A percentile compares a stretch with the other conserved stretches of the same genome.
These are phyloP conservation scores for Acanthamoeba culbertsoni DNA, from an alignment of 208 protist genomes.

Conservation along the genomic window DNA sequence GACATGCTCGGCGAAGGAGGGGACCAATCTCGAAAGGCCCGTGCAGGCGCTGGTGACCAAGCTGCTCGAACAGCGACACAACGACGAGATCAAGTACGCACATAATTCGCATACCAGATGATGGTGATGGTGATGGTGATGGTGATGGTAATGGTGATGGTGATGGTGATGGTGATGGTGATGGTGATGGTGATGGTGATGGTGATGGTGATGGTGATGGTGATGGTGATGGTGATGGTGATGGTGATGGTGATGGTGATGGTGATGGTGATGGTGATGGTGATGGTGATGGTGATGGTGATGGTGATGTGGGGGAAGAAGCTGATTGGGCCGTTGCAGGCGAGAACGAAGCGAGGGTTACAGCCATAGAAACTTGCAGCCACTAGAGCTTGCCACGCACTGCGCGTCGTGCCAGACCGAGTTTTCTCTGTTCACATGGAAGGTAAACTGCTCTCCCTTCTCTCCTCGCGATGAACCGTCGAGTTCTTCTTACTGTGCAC, in stretches of 20 bases:
- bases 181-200: too few species aligned
- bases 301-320: too few species aligned
- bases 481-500: too few species aligned
- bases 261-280: too few species aligned
- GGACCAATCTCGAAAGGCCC: not conserved
- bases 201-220: too few species aligned
- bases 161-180: too few species aligned
- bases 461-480: not conserved
- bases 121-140: too few species aligned
- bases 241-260: too few species aligned
- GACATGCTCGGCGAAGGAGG: slow-evolving; percentile 34
- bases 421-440: slow-evolving; percentile 25
- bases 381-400: not conserved
- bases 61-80: slow-evolving; percentile 25
- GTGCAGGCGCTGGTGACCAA: not conserved
- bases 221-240: too few species aligned
- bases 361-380: slow-evolving; percentile 29
- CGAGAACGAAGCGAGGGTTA: not conserved
- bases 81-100: slow-evolving; percentile 13
- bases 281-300: too few species aligned
- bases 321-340: not conserved
- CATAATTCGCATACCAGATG: not conserved
- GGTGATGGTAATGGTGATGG: too few species aligned
- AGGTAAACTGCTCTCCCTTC: not conserved
- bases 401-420: not conserved